Base-by-base conservation (phyloP, 176 grass and related monocot genomes). In the Olyra latifolia region DNA sequence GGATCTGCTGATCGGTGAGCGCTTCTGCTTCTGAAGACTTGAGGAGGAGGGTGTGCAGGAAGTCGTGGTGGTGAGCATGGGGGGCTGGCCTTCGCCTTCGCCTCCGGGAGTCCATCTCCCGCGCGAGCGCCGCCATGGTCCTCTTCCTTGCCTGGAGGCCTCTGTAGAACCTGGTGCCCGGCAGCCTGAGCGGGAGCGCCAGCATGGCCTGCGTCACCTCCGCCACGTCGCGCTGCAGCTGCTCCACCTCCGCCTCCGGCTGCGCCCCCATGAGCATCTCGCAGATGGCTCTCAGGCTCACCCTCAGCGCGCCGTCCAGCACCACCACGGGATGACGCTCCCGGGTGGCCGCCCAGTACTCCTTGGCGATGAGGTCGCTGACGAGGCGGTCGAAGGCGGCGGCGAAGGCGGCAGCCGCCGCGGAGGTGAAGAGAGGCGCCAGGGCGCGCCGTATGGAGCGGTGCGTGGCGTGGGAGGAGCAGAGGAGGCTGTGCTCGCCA, bases 401-500 rank as follows among this genome's bases (percentile, higher is more conserved):
- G 23, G 84, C 56, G 69, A 93, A 91, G 46, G 77, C 29, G 41
- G 90, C 58, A 52, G 88, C 35, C 20, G 72, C 38, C 43, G 88
- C 76, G 4, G 86, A 28, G 17, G 77, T 55, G 89, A 94, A 98
- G 69, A 91, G 83, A 38, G 62, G 69, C 35, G 95, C 82, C 46
- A 98, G 29, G 68, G 74, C 82, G 59, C 80, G 87, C 23, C 92
- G 87, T 40, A 90, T 54, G 29, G 72, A 50, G 45, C 82, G 79
- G 72, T 98, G 95, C 5, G 66, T 58, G 10, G 67, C 77, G 67
- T 90, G 91, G 47, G 87, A 89, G 65, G 83, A 74, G 71, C 92
- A 98, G 22, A 98, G 89, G 57, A 94, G 85, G 86, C 92, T 98
- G 63, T 98, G 83, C 46, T 90, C 55, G 65, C 95, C 92, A 43